Conservation (phyloP, 352 stramenopile genomes). For the Pythium grandisporangium region DNA sequence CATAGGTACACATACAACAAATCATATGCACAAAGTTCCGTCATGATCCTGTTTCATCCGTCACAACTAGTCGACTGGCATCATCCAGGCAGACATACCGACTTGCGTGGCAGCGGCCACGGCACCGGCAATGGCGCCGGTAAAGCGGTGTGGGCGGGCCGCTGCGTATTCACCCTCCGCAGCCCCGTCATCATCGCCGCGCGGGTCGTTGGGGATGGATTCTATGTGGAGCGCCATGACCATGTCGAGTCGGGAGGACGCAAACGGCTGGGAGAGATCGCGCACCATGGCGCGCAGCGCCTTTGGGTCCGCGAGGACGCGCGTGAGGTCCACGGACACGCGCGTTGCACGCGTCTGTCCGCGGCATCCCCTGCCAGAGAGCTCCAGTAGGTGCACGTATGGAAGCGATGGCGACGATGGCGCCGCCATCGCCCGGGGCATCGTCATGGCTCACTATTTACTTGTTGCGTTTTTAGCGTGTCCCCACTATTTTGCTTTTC, state of each 20-base stretch:
- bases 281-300: constrained; percentile 21
- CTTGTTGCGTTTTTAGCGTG: neutral
- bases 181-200: no score
- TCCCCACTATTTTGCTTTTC: no score
- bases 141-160: constrained; percentile 16
- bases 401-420: neutral
- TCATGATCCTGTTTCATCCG: no score
- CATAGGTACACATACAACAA: neutral
- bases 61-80: no score
- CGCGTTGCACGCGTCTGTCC: constrained; percentile 18
- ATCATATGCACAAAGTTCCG: no score
- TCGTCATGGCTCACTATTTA: neutral
- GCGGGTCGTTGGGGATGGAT: no score
- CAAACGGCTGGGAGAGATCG: constrained; percentile 36
- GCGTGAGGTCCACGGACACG: constrained; percentile 26
- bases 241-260: constrained; percentile 27
- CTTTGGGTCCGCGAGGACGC: constrained; percentile 19
- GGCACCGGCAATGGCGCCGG: constrained; percentile 27
- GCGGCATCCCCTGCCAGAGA: constrained; percentile 24
- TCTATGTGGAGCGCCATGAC: constrained; percentile 33
- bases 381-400: constrained; percentile 33
- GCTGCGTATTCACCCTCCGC: neutral
- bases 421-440: neutral
- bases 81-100: no score
- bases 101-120: constrained; percentile 30